phyloP scores from a whole-genome alignment of 2,329 filamentous ascomycete species.

The Sporothrix humicola region DNA sequence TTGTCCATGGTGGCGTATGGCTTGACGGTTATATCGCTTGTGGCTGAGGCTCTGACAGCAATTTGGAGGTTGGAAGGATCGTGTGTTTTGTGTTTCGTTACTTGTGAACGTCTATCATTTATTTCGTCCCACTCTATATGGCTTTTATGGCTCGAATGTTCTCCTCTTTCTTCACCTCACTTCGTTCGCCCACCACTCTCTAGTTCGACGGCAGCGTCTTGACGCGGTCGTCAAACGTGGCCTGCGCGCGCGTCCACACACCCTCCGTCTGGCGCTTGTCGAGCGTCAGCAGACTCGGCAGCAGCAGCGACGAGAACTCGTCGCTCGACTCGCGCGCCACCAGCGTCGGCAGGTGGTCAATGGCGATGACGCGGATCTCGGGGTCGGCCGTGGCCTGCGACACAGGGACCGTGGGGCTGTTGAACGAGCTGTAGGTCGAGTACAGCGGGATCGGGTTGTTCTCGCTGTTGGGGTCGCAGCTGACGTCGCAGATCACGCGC shows the following conservation, averaged over 20 bases:
- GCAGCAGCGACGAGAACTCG: slow-evolving; percentile 75
- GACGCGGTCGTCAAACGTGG: slow-evolving; percentile 84
- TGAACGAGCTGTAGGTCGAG: slow-evolving; percentile 82
- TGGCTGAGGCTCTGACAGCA: neutral
- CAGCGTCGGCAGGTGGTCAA: slow-evolving; percentile 83
- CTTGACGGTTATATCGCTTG: neutral
- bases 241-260: slow-evolving; percentile 87
- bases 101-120: slow-evolving; percentile 4
- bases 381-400: slow-evolving; percentile 55
- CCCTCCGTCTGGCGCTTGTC: slow-evolving; percentile 73
- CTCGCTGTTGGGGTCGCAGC: slow-evolving; percentile 74
- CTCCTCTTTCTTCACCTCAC: neutral
- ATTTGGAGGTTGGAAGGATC: neutral
- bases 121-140: neutral
- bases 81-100: neutral
- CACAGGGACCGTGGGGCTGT: slow-evolving; percentile 80
- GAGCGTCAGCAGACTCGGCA: slow-evolving; percentile 77
- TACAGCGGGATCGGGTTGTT: slow-evolving; percentile 74
- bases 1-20: neutral
- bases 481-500: slow-evolving; percentile 80
- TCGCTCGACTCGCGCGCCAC: slow-evolving; percentile 87
- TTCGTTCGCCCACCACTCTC: neutral
- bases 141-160: neutral
- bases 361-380: slow-evolving; percentile 79
- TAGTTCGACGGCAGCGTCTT: slow-evolving; percentile 35